Conservation (phyloP, 805 yeast species). For the Starmerella kuoi region DNA sequence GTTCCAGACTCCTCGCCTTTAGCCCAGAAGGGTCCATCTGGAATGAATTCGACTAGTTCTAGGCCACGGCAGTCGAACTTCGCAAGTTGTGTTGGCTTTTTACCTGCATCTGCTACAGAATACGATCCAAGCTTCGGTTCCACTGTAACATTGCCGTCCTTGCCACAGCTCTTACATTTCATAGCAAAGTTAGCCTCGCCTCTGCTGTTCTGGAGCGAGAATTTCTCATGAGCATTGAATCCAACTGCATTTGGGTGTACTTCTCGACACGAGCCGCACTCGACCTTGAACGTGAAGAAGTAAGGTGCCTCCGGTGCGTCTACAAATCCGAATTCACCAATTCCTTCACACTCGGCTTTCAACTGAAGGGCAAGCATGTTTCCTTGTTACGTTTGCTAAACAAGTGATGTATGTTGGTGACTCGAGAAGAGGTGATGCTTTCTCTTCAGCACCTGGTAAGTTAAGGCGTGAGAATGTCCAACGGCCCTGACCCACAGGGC, state of each 20-base stretch:
- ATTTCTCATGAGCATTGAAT: constrained; percentile 46
- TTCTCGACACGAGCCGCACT: constrained; percentile 73
- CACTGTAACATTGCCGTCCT: constrained; percentile 29
- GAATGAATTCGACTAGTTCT: constrained; percentile 54
- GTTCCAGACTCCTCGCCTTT: constrained; percentile 40
- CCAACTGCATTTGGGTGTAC: constrained; percentile 56
- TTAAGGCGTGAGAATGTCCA: too few species aligned
- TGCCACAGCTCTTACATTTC: constrained; percentile 55
- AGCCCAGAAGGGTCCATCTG: constrained; percentile 31
- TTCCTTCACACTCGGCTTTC: constrained; percentile 41
- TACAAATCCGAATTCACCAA: constrained; percentile 43
- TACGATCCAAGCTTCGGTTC: constrained; percentile 24
- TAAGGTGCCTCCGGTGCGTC: constrained; percentile 54
- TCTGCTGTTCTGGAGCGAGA: constrained; percentile 46
- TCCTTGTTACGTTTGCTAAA: neutral
- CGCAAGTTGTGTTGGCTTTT: constrained; percentile 39
- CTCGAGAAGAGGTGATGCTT: too few species aligned
- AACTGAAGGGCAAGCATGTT: constrained; percentile 28
- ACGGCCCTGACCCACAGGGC: too few species aligned
- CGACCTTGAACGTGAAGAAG: constrained; percentile 60
- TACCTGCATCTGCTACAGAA: constrained; percentile 30
- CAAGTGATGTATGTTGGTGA: neutral
- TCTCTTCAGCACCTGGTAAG: too few species aligned
- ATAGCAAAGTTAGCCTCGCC: constrained; percentile 79
- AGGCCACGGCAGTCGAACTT: constrained; percentile 80